Evolutionary conservation across 768 basidiomycete genomes (phyloP), one percentile per base, ranked within the genome.

Genomic region (Pseudohyphozyma bogoriensis): DNA sequence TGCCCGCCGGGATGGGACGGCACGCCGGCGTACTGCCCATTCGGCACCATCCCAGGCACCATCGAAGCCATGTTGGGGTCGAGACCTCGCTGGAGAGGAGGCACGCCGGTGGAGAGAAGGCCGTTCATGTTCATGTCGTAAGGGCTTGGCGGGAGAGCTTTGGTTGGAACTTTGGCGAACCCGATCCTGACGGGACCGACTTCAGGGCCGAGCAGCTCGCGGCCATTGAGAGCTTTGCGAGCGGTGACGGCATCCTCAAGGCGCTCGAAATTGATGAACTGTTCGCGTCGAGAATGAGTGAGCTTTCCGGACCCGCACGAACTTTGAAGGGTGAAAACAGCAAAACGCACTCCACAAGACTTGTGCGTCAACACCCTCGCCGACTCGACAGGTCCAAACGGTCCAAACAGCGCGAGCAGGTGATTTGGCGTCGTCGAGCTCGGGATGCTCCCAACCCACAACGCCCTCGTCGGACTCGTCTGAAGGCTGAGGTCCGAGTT

Each of bases 21-120:
- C 33, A 60, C 52, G 29, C 54, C 56, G 12, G 64, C 60, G 35
- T 57, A 66, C 51, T 62, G 60, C 9, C 51, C 55, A 29, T 66
- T 59, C 39, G 61, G 36, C 29, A 60, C 66, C 33, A 70, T 44
- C 2, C 59, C 59, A 44, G 91, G 78, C 42, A 92, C 78, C 39
- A 97, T n/a, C n/a, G n/a, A n/a, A n/a, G n/a, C n/a, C n/a, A n/a
- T 81, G 71, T 92, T 96, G 72, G 96, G 96, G 76, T 97, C 92
- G 4, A 97, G 82, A 26, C 60, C 71, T 24, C 24, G 16, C 0
- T 82, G 83, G 49, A 89, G 92, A 54, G 52, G 31, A 40, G 50
- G 26, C 24, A 28, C 18, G 35, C 35, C 26, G 22, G 6, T 42
- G 24, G 50, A 55, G 12, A 39, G 57, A 2, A 39, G 51, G 24